Evolutionary conservation across 2,329 filamentous ascomycete species (phyloP).

Genomic region (Verticillium alfalfae): DNA sequence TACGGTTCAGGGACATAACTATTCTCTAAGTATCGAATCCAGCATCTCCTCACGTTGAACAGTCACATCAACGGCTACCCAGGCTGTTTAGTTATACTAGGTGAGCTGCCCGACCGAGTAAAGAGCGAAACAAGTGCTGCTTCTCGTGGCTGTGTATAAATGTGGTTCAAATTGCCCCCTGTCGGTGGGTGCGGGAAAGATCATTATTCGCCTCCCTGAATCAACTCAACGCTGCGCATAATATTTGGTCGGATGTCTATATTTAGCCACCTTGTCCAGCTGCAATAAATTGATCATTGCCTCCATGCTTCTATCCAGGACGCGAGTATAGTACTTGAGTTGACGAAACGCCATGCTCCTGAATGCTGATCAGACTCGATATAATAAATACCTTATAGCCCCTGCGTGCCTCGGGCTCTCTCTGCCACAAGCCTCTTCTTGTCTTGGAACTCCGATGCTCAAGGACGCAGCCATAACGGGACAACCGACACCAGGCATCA

Average conservation of each 20-base stretch:
- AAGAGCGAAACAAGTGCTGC: too few relatives aligned
- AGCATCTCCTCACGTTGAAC: too few relatives aligned
- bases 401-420: background rate
- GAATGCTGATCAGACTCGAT: slow-evolving; percentile 9
- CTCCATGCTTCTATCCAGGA: background rate
- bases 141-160: too few relatives aligned
- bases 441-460: background rate
- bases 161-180: background rate
- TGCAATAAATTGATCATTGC: background rate
- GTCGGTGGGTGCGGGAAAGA: too few relatives aligned
- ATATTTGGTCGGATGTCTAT: background rate
- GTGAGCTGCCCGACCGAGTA: too few relatives aligned
- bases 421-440: background rate
- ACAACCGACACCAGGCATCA: background rate
- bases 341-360: slow-evolving; percentile 10
- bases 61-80: too few relatives aligned
- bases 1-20: too few relatives aligned
- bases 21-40: too few relatives aligned
- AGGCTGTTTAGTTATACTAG: too few relatives aligned
- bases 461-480: background rate
- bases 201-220: too few relatives aligned
- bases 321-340: background rate
- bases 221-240: background rate
- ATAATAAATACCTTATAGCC: slow-evolving; percentile 1
- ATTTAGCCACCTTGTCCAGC: background rate